Evolutionary conservation across 1,139 yeast genomes (phyloP).

Genomic region (Pichia kudriavzevii): DNA sequence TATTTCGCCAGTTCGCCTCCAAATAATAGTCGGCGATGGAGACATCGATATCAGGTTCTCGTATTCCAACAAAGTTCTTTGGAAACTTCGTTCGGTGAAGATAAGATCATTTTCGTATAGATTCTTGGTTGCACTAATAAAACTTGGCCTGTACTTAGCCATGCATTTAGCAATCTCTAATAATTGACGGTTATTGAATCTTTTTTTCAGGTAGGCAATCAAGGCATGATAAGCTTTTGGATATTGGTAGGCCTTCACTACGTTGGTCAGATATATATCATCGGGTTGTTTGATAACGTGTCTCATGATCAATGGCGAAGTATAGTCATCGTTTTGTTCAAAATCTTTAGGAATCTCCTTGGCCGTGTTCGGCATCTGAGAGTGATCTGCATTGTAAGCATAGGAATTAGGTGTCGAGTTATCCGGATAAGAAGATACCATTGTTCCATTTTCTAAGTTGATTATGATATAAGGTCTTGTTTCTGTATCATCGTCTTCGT

Average conservation of each 20-base stretch:
- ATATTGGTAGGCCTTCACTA: constrained; percentile 54
- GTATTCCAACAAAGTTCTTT: constrained; percentile 59
- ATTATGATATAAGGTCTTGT: constrained; percentile 25
- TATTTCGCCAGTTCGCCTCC: constrained; percentile 75
- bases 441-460: constrained; percentile 21
- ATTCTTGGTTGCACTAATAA: constrained; percentile 64
- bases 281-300: constrained; percentile 57
- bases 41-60: constrained; percentile 51
- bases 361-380: constrained; percentile 27
- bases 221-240: constrained; percentile 61
- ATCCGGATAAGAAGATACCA: constrained; percentile 27
- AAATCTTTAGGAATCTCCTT: constrained; percentile 24
- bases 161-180: constrained; percentile 55
- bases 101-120: constrained; percentile 59
- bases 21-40: constrained; percentile 63
- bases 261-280: constrained; percentile 49
- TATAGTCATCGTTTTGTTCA: constrained; percentile 32
- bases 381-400: constrained; percentile 28
- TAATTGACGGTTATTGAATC: constrained; percentile 47
- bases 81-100: constrained; percentile 62
- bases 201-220: constrained; percentile 44
- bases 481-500: constrained; percentile 16
- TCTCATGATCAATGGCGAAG: constrained; percentile 51
- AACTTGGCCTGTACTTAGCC: constrained; percentile 65
- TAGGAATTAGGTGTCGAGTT: constrained; percentile 29